These are phyloP conservation scores for Candida sp. DNA, from an alignment of 1,139 yeast genomes.

Conservation along the genomic window DNA sequence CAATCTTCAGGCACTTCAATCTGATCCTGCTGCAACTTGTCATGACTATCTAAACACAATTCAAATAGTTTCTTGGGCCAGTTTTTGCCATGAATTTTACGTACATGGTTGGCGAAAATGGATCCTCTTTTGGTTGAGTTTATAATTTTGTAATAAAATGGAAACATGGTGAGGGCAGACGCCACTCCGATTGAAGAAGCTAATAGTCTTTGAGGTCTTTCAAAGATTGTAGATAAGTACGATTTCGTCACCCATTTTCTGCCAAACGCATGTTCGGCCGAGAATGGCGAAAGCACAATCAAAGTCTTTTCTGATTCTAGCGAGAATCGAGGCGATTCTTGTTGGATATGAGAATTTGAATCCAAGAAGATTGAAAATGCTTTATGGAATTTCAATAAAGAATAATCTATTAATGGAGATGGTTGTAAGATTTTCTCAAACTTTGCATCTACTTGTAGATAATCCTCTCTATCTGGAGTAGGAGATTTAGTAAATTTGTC, in stretches of 20 bases:
- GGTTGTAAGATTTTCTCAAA: conserved; percentile 27
- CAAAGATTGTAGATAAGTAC: conserved; percentile 70
- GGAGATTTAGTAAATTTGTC: conserved; percentile 9
- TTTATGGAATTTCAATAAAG: conserved; percentile 35
- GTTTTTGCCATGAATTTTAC: conserved; percentile 67
- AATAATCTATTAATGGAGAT: conserved; percentile 30
- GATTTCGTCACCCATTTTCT: conserved; percentile 74
- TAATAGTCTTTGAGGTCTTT: conserved; percentile 75
- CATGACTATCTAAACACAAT: conserved; percentile 58
- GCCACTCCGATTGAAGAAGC: conserved; percentile 79
- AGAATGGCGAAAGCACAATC: conserved; percentile 55
- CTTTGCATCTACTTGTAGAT: conserved; percentile 16
- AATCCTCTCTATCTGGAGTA: conserved; percentile 13
- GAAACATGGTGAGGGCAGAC: conserved; percentile 70
- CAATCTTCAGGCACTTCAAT: conserved; percentile 79
- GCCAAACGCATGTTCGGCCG: conserved; percentile 68
- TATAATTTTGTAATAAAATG: conserved; percentile 53
- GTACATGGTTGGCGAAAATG: conserved; percentile 56
- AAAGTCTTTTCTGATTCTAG: conserved; percentile 48
- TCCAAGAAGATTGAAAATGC: conserved; percentile 47
- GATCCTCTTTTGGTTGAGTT: conserved; percentile 48
- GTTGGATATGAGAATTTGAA: conserved; percentile 53
- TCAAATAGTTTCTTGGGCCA: conserved; percentile 68
- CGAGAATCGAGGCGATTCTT: conserved; percentile 45
- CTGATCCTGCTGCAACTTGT: conserved; percentile 50